Base-by-base conservation (phyloP, 139 green algal genomes). In the Chlorella ohadii region DNA sequence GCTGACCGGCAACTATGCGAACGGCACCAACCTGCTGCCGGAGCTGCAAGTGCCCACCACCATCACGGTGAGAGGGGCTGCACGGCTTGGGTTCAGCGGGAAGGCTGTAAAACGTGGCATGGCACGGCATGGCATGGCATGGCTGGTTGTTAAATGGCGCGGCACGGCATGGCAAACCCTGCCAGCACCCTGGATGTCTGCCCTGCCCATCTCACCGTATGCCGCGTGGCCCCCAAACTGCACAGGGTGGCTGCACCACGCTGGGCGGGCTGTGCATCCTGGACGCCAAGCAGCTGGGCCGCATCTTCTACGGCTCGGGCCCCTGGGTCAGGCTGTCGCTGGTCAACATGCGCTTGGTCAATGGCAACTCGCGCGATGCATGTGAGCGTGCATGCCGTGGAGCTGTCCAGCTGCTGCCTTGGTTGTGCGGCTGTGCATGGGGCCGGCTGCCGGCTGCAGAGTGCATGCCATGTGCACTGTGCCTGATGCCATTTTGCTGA, bases 251-350 rank as follows among this genome's bases (percentile, higher is more conserved):
- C 5, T 86, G 81, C 71, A 86, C 81, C 57, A 81, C 57, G 2
- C 59, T 80, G 57, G 81, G 81, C 38, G 72, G 81, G 38, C 81
- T 80, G 72, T 86, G 81, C 71, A 61, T 81, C 17, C 71, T 86
- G 71, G 81, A 86, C 39, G 81, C 81, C 57, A 86, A 86, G 81
- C 81, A 81, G 71, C 55, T 56, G 39, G 81, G 81, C 19, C 81
- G 81, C n/a, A 59, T 86, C 55, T 55, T 86, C 6, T 74, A 86
- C 38, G 80, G 68, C 23, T 36, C 68, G 4, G 80, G 80, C 34
- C 12, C 33, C 34, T 85, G 80, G 80, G 31, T 71, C 67, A 66
- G 67, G 27, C 80, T 85, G 4, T 51, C 67, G 22, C 67, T 85
- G 68, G 27, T 71, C 34, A 85, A 85, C 68, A 33, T 85, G 4